Evolutionary conservation across 169 alveolate species (phyloP), one percentile per base, ranked within the genome.

Genomic region (Cryptosporidium andersoni): DNA sequence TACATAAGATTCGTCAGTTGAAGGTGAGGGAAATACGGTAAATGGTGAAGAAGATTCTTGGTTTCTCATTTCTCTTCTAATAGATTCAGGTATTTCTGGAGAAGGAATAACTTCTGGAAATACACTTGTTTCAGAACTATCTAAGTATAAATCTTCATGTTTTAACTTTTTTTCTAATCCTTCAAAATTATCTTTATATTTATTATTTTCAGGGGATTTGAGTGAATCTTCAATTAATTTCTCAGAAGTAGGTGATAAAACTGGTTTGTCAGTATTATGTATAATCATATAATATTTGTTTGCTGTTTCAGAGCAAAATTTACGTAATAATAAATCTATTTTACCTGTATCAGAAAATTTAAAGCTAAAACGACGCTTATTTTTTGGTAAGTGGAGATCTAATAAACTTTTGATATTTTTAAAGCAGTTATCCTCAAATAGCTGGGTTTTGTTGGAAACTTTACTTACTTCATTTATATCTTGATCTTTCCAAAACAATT

Each of bases 381-480:
- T 74, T 47, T 68, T 74, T 47, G 85, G 85, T 11, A 74, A n/a
- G 45, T 74, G 85, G 7, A 74, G 6, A 4, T 74, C 85, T 16
- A 74, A 55, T 11, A 74, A 51, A 16, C 85, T 74, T 47, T 64
- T 56, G 2, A 74, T 25, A 3, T 66, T 68, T 43, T 39, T 40
- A 56, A 74, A 6, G 40, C 85, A 74, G 60, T 74, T 74, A 47
- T 60, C 85, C 25, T 58, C 49, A 60, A 56, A 16, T 55, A 74
- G 40, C 49, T 43, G 55, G 2, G 60, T 45, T 43, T 74, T 74
- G 9, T 74, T 68, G 25, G 3, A n/a, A 9, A 4, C n/a, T 7
- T 74, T 51, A 0, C 5, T 1, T 45, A 14, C 3, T 4, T 55
- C 43, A 2, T 60, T 55, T 16, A 68, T 74, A 9, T 74, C 85